Conservation (phyloP, 495 filamentous ascomycete species). For the Staphylotrichum tortipilum region DNA sequence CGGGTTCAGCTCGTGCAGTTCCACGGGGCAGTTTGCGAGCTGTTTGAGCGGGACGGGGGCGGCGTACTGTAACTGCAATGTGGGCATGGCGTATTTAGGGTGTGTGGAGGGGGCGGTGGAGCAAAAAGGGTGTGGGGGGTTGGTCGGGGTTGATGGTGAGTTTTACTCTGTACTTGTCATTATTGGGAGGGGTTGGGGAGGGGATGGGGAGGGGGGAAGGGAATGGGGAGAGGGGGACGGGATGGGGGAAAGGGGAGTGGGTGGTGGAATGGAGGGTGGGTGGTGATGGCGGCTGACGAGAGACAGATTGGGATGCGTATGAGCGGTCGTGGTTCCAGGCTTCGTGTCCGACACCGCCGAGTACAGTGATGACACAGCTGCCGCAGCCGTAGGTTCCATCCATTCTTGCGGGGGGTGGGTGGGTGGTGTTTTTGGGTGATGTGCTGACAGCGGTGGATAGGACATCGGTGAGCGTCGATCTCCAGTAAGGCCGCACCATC, state of each 20-base stretch:
- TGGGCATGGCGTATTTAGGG: conserved; percentile 16
- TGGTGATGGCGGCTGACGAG: not conserved
- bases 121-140: conserved; percentile 13
- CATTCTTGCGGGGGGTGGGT: too few relatives aligned
- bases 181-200: conserved; percentile 4
- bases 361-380: conserved; percentile 11
- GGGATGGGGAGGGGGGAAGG: not conserved
- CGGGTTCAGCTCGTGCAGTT: conserved; percentile 19
- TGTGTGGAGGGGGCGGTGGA: conserved; percentile 18
- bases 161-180: too few relatives aligned
- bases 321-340: conserved; percentile 16
- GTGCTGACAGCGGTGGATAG: too few relatives aligned
- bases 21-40: conserved; percentile 10
- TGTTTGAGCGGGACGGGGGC: conserved; percentile 10
- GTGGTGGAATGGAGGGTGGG: too few relatives aligned
- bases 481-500: conserved; percentile 5
- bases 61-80: conserved; percentile 14
- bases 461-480: conserved; percentile 8
- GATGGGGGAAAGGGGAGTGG: not conserved
- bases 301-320: conserved; percentile 15
- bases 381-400: conserved; percentile 10
- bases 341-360: conserved; percentile 12
- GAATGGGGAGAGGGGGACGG: too few relatives aligned
- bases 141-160: conserved; percentile 5
- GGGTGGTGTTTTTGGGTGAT: not conserved